Evolutionary conservation across 306 rosid genomes (phyloP), one percentile per base, ranked within the genome.

Genomic region (Acacia crassicarpa): DNA sequence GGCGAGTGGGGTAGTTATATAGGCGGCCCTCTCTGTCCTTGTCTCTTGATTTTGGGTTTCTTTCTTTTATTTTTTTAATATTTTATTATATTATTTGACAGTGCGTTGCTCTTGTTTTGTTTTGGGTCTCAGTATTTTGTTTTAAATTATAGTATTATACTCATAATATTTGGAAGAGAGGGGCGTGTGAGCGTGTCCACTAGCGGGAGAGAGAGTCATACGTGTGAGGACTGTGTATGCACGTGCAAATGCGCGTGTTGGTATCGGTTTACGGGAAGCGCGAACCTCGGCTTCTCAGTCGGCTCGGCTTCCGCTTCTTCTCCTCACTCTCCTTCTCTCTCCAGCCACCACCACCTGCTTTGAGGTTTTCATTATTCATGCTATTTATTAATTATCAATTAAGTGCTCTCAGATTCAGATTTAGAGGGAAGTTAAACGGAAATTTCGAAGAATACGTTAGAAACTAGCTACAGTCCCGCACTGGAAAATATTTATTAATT

Each of bases 231-330:
- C 69, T 73, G 79, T 67, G 65, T 30, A 62, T 84, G 94, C 92
- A 89, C 94, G 94, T 92, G 97, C 90, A 85, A 38, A 19, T 76
- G 82, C 80, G 91, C 89, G 89, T 85, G 88, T 71, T 77, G 69
- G 78, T 75, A 72, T 91, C 44, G 90, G 89, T 56, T 85, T 72
- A 82, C 80, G 87, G 81, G 89, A 71, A 83, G 88, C 93, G 90
- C 80, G 35, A 86, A 84, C 85, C 77, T 84, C 88, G 92, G 88
- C 91, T 89, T 79, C 65, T 82, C 15, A 54, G 78, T 83, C 89
- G 91, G 97, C 94, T 91, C 86, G 84, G 87, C 88, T 87, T 76
- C 74, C 87, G 88, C 91, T 84, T 75, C 9, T 13, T 41, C 69
- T 15, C 0, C 11, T 19, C 14, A 9, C 43, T 6, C 61, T 8